Conservation (phyloP, 2,329 filamentous ascomycete genomes). For the Penicillium sp. region DNA sequence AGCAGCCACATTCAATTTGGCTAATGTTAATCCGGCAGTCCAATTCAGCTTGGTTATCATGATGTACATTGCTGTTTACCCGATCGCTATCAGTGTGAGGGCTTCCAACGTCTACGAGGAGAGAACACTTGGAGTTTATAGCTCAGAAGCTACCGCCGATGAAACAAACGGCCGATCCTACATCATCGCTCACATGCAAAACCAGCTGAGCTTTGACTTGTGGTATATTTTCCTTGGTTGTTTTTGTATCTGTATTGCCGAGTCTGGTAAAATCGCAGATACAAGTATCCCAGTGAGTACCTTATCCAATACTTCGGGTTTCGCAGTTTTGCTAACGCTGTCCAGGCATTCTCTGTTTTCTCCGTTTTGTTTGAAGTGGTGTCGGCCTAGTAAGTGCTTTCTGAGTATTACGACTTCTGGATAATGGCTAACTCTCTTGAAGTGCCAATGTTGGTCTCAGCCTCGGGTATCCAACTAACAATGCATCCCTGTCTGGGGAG, state of each 20-base stretch:
- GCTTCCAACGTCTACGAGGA: constrained; percentile 69
- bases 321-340: neutral
- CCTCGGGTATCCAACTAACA: neutral
- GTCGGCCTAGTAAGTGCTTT: neutral
- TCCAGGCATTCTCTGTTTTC: neutral
- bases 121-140: constrained; percentile 59
- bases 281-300: constrained; percentile 23
- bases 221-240: constrained; percentile 64
- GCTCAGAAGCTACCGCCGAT: constrained; percentile 27
- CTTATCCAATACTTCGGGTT: neutral
- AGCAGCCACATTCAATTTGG: constrained; percentile 53
- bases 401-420: neutral
- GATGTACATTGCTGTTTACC: constrained; percentile 98
- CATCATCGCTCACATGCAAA: constrained; percentile 54
- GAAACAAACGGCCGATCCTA: neutral
- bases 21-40: constrained; percentile 54
- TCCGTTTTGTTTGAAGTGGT: neutral
- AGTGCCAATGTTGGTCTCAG: neutral
- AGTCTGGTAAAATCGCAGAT: constrained; percentile 39
- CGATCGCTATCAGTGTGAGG: constrained; percentile 89
- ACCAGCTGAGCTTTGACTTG: constrained; percentile 65
- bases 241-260: constrained; percentile 59
- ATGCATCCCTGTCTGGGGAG: neutral
- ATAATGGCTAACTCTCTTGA: neutral
- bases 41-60: constrained; percentile 70